A percentile compares a stretch with the other conserved stretches of the same genome.
phyloP scores from a whole-genome alignment of 2,329 filamentous ascomycete species.

The Aspergillus versicolor region DNA sequence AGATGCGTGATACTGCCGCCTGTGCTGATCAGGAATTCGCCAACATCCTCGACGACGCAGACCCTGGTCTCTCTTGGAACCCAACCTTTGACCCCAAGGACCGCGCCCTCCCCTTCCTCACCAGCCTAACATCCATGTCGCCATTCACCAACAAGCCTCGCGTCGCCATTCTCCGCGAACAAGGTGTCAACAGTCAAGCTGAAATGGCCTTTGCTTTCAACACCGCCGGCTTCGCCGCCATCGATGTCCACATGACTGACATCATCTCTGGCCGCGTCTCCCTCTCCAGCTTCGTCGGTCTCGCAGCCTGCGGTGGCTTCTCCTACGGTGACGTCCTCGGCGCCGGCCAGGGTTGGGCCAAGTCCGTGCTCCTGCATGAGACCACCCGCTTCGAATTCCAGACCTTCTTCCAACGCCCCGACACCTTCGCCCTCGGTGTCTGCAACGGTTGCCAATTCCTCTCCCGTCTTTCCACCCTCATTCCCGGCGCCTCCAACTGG shows the following conservation, averaged over 20 bases:
- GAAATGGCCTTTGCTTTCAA: conserved; percentile 98
- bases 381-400: conserved; percentile 75
- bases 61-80: conserved; percentile 83
- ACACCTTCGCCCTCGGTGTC: conserved; percentile 90
- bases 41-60: conserved; percentile 69
- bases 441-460: conserved; percentile 99
- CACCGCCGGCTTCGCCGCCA: conserved; percentile 82
- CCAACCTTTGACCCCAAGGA: conserved; percentile 79
- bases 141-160: conserved; percentile 64
- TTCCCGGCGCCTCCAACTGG: conserved; percentile 80
- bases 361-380: conserved; percentile 82
- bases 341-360: conserved; percentile 95
- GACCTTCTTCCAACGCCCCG: conserved; percentile 78
- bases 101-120: conserved; percentile 67
- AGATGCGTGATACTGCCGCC: conserved; percentile 79
- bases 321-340: conserved; percentile 90
- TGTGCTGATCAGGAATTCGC: conserved; percentile 83
- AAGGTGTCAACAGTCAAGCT: conserved; percentile 92
- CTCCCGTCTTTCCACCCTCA: conserved; percentile 75
- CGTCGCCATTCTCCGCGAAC: conserved; percentile 90
- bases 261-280: conserved; percentile 75
- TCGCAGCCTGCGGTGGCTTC: conserved; percentile 96
- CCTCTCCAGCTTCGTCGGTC: conserved; percentile 77
- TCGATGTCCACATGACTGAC: conserved; percentile 97
- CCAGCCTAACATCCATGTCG: conserved; percentile 57